Conservation (phyloP, 2,329 filamentous ascomycete species). For the Emergomyces pasteurianus region DNA sequence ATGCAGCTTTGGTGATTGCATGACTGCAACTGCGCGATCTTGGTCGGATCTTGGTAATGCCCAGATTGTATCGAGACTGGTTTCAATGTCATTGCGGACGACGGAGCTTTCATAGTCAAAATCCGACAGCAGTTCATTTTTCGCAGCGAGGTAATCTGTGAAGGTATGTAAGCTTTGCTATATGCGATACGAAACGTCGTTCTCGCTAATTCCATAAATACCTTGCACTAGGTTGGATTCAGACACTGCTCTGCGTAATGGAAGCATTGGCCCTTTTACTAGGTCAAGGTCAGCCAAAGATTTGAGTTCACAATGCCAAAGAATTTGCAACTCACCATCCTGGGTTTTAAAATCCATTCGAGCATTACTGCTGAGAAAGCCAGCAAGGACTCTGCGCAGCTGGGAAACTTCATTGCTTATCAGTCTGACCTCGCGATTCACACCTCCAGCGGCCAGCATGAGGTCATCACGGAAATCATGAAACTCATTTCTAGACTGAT, state of each 20-base stretch:
- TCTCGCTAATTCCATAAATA: not conserved
- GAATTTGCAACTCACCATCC: not conserved
- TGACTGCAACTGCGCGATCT: not conserved
- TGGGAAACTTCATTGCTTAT: not conserved
- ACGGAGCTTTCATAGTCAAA: not conserved
- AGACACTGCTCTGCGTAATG: not conserved
- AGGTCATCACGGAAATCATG: not conserved
- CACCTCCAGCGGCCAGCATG: not conserved
- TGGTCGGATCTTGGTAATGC: not conserved
- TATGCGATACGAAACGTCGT: not conserved
- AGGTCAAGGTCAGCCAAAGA: not conserved
- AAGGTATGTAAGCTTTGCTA: not conserved
- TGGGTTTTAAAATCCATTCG: not conserved
- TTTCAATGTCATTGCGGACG: not conserved
- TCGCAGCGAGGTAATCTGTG: not conserved
- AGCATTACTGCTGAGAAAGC: not conserved
- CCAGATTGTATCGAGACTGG: not conserved
- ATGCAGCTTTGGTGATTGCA: conserved; percentile 1
- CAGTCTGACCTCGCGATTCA: not conserved
- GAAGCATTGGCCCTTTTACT: not conserved
- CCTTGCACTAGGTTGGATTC: not conserved
- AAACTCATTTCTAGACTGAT: not conserved
- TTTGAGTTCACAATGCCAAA: not conserved
- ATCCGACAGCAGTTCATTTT: not conserved
- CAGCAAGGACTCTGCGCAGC: not conserved